Percentiles rank a stretch among this genome's conserved stretches.
These are phyloP conservation scores for Oryza australiensis DNA, from an alignment of 176 grass and related monocot genomes.

Conservation along the genomic window DNA sequence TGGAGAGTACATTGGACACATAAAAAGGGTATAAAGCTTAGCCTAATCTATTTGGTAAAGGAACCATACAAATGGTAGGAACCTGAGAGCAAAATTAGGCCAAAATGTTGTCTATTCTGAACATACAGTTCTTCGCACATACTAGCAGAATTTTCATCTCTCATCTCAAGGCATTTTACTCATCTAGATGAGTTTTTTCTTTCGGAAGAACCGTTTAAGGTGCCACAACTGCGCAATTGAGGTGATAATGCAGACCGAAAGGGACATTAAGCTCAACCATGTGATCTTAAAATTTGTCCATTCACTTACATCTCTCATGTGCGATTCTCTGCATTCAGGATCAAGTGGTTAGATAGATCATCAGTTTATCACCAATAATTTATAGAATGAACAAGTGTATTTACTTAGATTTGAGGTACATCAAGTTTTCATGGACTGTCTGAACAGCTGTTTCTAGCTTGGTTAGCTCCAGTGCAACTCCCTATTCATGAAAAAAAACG, in stretches of 20 bases:
- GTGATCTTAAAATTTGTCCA: constrained; percentile 54
- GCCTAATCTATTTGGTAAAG: not conserved
- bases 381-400: not conserved
- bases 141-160: not conserved
- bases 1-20: constrained; percentile 10
- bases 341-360: not conserved
- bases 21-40: not conserved
- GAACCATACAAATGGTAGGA: not conserved
- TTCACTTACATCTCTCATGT: constrained; percentile 56
- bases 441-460: constrained; percentile 51
- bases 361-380: no score
- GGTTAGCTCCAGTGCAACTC: constrained; percentile 56
- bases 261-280: constrained; percentile 54
- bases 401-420: constrained; percentile 57
- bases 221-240: constrained; percentile 48
- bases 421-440: constrained; percentile 52
- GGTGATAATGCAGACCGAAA: constrained; percentile 51
- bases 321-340: constrained; percentile 52
- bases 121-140: not conserved
- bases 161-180: not conserved
- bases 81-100: not conserved
- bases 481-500: constrained; percentile 27
- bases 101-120: constrained; percentile 5
- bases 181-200: constrained; percentile 70
- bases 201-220: constrained; percentile 52